Evolutionary conservation across 768 basidiomycete species (phyloP).

Genomic region (Crucibulum laeve): DNA sequence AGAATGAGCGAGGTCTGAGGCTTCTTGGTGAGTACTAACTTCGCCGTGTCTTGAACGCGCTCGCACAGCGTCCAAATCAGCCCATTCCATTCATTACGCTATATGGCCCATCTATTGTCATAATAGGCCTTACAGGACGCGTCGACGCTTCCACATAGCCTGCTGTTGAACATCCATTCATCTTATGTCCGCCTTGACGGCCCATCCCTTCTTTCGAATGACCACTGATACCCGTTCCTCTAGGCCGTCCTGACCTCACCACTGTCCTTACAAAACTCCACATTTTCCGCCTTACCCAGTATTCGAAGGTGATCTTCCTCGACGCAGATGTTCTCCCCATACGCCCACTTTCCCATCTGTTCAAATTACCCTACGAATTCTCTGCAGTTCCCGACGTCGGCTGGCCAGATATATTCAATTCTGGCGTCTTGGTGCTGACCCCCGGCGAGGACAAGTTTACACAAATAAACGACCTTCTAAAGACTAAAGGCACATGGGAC

Average conservation of each 20-base stretch:
- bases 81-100: neutral
- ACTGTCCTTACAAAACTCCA: constrained; percentile 96
- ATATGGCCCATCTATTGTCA: too few species aligned
- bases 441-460: constrained; percentile 83
- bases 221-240: constrained; percentile 7
- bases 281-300: constrained; percentile 87
- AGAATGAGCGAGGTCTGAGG: constrained; percentile 60
- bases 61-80: neutral
- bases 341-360: constrained; percentile 89
- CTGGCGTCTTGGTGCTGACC: constrained; percentile 85
- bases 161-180: too few species aligned
- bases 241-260: constrained; percentile 92
- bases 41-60: constrained; percentile 1
- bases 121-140: neutral
- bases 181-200: too few species aligned
- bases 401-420: constrained; percentile 99
- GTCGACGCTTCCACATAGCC: too few species aligned
- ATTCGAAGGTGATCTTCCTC: constrained; percentile 82
- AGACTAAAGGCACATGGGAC: constrained; percentile 86
- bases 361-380: constrained; percentile 76
- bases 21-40: constrained; percentile 69
- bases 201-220: neutral
- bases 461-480: constrained; percentile 64
- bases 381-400: constrained; percentile 95
- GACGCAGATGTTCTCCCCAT: constrained; percentile 91